phyloP scores from a whole-genome alignment of 2,329 filamentous ascomycete species.

The Aphanocladium album region DNA sequence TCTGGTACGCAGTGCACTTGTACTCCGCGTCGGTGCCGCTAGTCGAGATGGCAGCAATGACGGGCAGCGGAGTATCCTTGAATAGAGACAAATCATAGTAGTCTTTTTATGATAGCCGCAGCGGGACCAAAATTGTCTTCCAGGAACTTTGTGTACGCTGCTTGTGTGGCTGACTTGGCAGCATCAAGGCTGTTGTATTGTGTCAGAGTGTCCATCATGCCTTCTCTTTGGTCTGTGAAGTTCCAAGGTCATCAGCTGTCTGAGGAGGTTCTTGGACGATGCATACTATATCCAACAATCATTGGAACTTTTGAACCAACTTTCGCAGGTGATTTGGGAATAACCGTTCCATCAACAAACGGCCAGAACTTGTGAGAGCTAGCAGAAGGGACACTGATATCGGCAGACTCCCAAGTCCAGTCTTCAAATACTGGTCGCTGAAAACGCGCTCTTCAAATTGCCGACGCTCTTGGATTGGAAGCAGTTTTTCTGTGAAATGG shows the following conservation, averaged over 20 bases:
- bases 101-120: background rate
- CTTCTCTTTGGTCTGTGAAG: background rate
- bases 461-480: background rate
- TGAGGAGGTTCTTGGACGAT: background rate
- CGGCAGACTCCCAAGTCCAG: background rate
- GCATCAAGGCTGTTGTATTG: background rate
- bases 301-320: background rate
- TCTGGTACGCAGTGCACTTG: too few relatives aligned
- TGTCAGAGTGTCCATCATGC: background rate
- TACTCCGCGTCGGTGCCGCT: background rate
- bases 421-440: background rate
- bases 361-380: background rate
- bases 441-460: background rate
- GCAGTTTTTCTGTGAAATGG: too few relatives aligned
- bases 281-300: background rate
- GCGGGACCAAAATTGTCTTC: background rate
- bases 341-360: background rate
- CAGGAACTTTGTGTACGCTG: background rate
- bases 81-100: background rate
- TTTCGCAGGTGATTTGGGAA: background rate
- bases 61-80: background rate
- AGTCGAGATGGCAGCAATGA: background rate
- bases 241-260: too few relatives aligned
- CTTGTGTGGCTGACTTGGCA: background rate
- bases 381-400: too few relatives aligned